A percentile compares a stretch with the other conserved stretches of the same genome.
Conservation (phyloP, 306 rosid genomes). For the Hippophae tibetana region DNA sequence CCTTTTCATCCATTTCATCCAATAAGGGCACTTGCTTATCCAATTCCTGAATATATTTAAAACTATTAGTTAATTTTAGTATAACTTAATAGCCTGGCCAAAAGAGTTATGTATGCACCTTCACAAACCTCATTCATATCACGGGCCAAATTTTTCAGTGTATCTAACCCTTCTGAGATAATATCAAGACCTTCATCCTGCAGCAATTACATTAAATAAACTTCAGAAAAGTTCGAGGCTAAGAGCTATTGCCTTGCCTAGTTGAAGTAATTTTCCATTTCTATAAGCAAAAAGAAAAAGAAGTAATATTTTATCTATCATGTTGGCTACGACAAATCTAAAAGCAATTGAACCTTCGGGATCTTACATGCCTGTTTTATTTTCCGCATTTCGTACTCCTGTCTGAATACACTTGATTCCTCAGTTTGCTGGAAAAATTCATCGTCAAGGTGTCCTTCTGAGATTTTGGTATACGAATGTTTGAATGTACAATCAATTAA, state of each 20-base stretch:
- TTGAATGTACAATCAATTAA: conserved; percentile 1
- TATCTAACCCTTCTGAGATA: conserved; percentile 86
- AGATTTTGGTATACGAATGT: conserved; percentile 9
- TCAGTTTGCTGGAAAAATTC: conserved; percentile 51
- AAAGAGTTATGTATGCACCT: conserved; percentile 7
- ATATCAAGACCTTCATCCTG: conserved; percentile 85
- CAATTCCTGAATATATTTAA: conserved; percentile 53
- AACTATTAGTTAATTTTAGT: conserved; percentile 15
- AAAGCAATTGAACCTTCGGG: conserved; percentile 18
- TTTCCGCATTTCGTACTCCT: conserved; percentile 79
- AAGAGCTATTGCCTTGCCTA: conserved; percentile 4
- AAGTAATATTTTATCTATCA: background rate
- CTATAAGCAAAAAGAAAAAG: too few species aligned
- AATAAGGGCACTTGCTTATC: conserved; percentile 82
- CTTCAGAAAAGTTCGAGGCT: background rate
- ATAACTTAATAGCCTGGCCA: background rate
- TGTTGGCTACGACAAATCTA: background rate
- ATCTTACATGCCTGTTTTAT: conserved; percentile 60
- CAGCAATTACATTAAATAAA: conserved; percentile 10
- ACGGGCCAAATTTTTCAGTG: conserved; percentile 57
- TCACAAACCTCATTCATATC: conserved; percentile 83
- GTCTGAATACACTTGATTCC: conserved; percentile 63
- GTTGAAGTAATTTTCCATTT: background rate
- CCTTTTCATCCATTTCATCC: conserved; percentile 82
- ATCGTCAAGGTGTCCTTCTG: conserved; percentile 37